Evolutionary conservation across 257 asterid species (phyloP), one percentile per base, ranked within the genome.

Genomic region (Nemophila menziesii): DNA sequence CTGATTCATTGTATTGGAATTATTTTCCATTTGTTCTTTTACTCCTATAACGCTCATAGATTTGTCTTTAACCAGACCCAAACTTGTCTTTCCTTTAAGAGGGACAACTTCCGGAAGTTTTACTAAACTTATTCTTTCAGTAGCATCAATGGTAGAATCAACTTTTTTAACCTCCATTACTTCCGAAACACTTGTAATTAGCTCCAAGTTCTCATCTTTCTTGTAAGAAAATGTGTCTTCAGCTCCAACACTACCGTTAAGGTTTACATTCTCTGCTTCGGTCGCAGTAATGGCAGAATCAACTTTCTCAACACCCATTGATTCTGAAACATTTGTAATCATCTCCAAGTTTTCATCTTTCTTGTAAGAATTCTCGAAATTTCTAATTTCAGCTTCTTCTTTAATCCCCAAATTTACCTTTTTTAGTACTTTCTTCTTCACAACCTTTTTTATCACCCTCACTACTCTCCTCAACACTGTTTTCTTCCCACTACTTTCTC

Each of bases 391-490:
- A 51, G 42, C 64, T 20, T 36, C 46, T 44, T 47, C 61, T 47
- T 21, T 60, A 39, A 24, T 50, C 36, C 16, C 63, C 20, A 41
- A 38, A 53, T 45, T 49, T n/a, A n/a, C n/a, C n/a, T n/a, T n/a
- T n/a, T n/a, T n/a, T n/a, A n/a, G n/a, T n/a, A n/a, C n/a, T 10
- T 5, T 13, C 27, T 43, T 33, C 11, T 22, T 44, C 13, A 54
- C 26, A 48, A 46, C 44, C 68, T 68, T 67, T 63, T 70, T 78
- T 7, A 82, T 79, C 33, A 75, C 27, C 57, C 61, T 67, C 39
- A 74, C 71, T 3, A 54, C 67, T 77, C 57, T 79, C 43, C 51
- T 75, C 52, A 78, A 60, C 33, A 82, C 53, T 56, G 48, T 82
- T 70, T 47, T 59, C 59, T 58, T 70, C 55, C 62, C 67, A 26